Evolutionary conservation across 257 asterid genomes (phyloP).

Genomic region (Solanum lycopersicoides): DNA sequence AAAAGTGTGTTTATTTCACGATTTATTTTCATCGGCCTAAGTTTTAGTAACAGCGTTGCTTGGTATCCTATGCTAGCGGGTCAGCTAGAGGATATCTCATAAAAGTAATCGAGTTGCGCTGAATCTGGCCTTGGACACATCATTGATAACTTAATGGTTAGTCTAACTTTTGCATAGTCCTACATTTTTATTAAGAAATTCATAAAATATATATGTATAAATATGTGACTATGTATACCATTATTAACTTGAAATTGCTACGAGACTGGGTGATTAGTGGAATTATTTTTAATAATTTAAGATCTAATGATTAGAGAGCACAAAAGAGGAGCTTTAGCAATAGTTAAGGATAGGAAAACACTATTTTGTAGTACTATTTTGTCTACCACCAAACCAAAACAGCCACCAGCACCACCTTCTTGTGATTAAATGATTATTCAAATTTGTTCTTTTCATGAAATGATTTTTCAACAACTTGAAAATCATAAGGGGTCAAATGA

Average conservation of each 20-base stretch:
- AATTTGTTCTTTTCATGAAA: background rate
- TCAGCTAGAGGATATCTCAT: background rate
- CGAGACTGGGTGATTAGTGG: background rate
- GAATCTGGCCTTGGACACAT: background rate
- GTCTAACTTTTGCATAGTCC: background rate
- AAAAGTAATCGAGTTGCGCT: background rate
- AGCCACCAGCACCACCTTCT: background rate
- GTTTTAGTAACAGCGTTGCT: background rate
- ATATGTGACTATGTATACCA: background rate
- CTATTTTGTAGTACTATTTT: background rate
- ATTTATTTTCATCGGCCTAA: background rate
- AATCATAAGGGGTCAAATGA: background rate
- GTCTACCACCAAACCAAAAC: background rate
- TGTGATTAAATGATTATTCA: background rate
- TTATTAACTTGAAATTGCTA: background rate
- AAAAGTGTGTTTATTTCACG: background rate
- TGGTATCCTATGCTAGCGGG: background rate
- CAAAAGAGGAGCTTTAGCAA: background rate
- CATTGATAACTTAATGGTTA: background rate
- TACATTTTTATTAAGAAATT: background rate
- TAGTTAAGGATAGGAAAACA: background rate
- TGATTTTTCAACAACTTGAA: background rate
- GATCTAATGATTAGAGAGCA: background rate
- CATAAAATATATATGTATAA: background rate
- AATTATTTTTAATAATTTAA: background rate